Base-by-base conservation (phyloP, 164 flowering plant species). In the Sextonia rubra region DNA sequence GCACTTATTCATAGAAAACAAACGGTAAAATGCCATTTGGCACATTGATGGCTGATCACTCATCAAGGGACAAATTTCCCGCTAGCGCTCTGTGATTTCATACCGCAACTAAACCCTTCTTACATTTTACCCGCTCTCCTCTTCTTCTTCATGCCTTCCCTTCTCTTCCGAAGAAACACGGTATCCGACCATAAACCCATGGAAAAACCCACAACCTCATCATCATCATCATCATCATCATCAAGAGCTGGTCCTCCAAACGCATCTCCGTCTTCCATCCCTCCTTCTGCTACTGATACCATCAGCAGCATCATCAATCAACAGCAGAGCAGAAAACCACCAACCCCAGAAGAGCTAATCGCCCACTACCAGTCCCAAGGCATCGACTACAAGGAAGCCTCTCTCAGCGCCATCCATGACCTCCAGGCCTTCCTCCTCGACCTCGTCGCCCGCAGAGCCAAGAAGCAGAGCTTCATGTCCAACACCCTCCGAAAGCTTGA, bases 311-410 rank as follows among this genome's bases (percentile, higher is more conserved):
- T 2, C 55, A 20, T 2, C 29, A 29, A 37, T 37, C 73, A 29
- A 24, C 72, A 69, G 22, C 70, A 75, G 68, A 82, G 76, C 74
- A 37, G 61, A 27, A 86, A 83, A 71, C 73, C 82, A n/a, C 89
- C 92, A 56, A 82, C 83, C 12, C 86, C 97, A 22, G 74, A 80
- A 61, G 94, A 92, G 17, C 82, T 92, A 25, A 74, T 90, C 18
- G 69, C 92, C 63, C 88, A 89, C 77, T 90, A 89, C 75, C 88
- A 90, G 72, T 76, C 90, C 2, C 82, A 87, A 77, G 95, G 97
- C 11, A 68, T 90, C 24, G 83, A 79, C 20, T 73, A 83, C 29
- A 82, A 82, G 11, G 85, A 89, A 73, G 95, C 97, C 15, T 80
- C 97, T 17, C 7, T 87, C 47, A 89, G 85, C 81, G 97, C 83